phyloP scores from a whole-genome alignment of 768 basidiomycete genomes.

The Heimioporus sp. region DNA sequence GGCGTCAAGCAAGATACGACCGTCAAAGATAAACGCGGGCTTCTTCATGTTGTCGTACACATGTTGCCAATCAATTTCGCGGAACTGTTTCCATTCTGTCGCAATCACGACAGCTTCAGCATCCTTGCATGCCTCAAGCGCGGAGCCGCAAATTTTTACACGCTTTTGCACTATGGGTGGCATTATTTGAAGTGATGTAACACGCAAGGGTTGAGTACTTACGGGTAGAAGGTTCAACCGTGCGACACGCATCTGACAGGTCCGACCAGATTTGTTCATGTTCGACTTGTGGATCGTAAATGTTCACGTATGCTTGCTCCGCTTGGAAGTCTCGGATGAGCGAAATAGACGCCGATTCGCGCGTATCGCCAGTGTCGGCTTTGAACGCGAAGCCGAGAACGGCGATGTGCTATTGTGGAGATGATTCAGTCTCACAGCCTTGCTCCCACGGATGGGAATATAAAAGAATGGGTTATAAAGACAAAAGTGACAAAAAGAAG shows the following conservation, averaged over 20 bases:
- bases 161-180: slow-evolving; percentile 73
- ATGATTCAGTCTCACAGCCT: slow-evolving; percentile 1
- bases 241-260: slow-evolving; percentile 66
- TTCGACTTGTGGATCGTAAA: slow-evolving; percentile 92
- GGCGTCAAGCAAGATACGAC: slow-evolving; percentile 82
- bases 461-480: background rate
- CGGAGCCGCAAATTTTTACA: slow-evolving; percentile 73
- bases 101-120: slow-evolving; percentile 94
- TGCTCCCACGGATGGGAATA: slow-evolving; percentile 5
- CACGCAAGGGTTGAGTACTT: slow-evolving; percentile 25
- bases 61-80: slow-evolving; percentile 82
- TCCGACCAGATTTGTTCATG: slow-evolving; percentile 87
- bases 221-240: slow-evolving; percentile 64
- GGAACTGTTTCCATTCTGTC: slow-evolving; percentile 98
- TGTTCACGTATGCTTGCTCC: slow-evolving; percentile 80
- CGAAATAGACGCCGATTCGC: slow-evolving; percentile 94
- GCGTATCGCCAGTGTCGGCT: slow-evolving; percentile 98
- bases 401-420: slow-evolving; percentile 68
- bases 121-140: slow-evolving; percentile 83
- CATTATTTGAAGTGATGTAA: background rate
- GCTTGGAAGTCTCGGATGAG: slow-evolving; percentile 91
- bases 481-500: background rate
- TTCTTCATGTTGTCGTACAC: slow-evolving; percentile 92
- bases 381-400: slow-evolving; percentile 99
- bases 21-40: slow-evolving; percentile 98